Evolutionary conservation across 805 yeast genomes (phyloP), one percentile per base, ranked within the genome.

Genomic region (Candida silvicultrix): DNA sequence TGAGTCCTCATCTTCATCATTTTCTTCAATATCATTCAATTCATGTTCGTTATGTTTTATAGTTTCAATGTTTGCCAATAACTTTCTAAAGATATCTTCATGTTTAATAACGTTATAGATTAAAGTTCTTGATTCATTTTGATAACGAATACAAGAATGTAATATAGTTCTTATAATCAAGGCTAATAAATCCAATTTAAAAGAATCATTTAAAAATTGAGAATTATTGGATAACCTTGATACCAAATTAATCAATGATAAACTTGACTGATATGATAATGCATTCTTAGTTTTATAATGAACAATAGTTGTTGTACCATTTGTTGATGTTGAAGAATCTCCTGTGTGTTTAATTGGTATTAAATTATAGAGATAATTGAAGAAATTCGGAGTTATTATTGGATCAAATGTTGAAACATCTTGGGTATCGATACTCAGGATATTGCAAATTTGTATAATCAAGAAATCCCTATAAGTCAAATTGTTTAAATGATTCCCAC

Each of bases 381-480:
- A 73, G 34, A 80, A 62, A 12, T 80, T 73, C 1, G 80, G 74
- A 4, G 77, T 63, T 14, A 73, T 56, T 4, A 66, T 51, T 15
- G 48, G 48, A 43, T 65, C 66, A 41, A 58, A 56, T 31, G 31
- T 8, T 28, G 31, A 28, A 7, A 4, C 8, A 28, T 28, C 31
- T 28, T 28, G 31, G 8, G 31, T 57, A 49, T 71, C 70, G 23
- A 62, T 45, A 18, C 59, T 51, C 6, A 80, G 53, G 32, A 76
- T 54, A 21, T 65, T 65, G 40, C 80, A 73, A 6, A 79, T 58
- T 41, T 81, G 85, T 6, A 73, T 67, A 0, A 83, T 68, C 8
- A 81, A 45, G 46, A 82, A 83, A 60, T 85, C 95, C 49, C 92
- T 64, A 45, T 79, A 75, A 1, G 88, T 80, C 10, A 71, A 55